Conservation (phyloP, 2,329 filamentous ascomycete species). For the Colletotrichum musae region DNA sequence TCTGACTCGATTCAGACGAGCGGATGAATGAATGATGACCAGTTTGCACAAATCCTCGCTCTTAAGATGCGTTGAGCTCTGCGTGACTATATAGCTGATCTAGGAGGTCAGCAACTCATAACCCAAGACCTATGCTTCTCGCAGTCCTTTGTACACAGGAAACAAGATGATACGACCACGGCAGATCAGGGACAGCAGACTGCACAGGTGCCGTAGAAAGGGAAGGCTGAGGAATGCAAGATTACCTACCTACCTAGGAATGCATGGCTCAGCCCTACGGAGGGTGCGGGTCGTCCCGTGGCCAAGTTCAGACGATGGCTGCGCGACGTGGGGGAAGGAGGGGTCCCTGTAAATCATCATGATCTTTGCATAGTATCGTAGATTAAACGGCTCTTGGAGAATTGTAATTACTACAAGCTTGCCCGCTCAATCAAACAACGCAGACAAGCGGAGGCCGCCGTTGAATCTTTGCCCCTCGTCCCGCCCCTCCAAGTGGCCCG, state of each 20-base stretch:
- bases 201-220: background rate
- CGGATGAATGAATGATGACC: conserved; percentile 4
- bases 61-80: background rate
- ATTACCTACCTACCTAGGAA: background rate
- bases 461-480: background rate
- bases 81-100: background rate
- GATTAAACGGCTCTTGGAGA: background rate
- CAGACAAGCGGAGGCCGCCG: conserved; percentile 3
- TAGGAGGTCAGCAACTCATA: too few relatives aligned
- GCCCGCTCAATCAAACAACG: too few relatives aligned
- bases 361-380: too few relatives aligned
- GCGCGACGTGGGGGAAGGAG: background rate
- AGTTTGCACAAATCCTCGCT: background rate
- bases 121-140: too few relatives aligned
- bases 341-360: background rate
- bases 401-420: background rate
- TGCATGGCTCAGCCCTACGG: conserved; percentile 33
- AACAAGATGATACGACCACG: background rate
- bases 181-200: background rate
- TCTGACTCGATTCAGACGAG: background rate
- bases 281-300: conserved; percentile 33
- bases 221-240: background rate
- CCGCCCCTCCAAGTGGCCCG: background rate
- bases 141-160: too few relatives aligned
- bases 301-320: conserved; percentile 21